Base-by-base conservation (phyloP, 202 grass and related monocot species). In the Brachypodium distachyon region DNA sequence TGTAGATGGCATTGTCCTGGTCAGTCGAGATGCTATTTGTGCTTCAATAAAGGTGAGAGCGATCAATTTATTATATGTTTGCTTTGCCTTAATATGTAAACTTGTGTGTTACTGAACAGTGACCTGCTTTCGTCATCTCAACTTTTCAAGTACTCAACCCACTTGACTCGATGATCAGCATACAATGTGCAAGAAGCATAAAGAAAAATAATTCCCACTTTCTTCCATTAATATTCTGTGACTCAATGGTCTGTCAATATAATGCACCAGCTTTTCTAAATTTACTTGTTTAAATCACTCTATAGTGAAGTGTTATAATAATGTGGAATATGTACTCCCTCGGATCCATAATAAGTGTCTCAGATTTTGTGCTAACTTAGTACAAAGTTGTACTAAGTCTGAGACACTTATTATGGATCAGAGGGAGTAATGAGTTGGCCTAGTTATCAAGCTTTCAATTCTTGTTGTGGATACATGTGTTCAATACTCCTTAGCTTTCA, bases 21-120 rank as follows among this genome's bases (percentile, higher is more conserved):
- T 98, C 63, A 92, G 87, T 58, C 74, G 91, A 83, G 95, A 98
- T 87, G 89, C 95, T 61, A 95, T 98, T 72, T 98, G 91, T 88
- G 95, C 95, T 88, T 98, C 95, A 70, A 98, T 98, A 78, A 98
- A 98, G 95, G 95, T 95, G 54, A 21, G 59, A 47, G 39, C 32
- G 53, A 22, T 59, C 43, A 22, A 39, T 79, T 18, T 27, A 33
- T 78, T 70, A 25, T 32, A 11, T 74, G 9, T 37, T 26, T 52
- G 9, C 9, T 76, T 19, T 72, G 34, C 47, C 11, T 55, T 17
- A 28, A 16, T 70, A 76, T 66, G 40, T 44, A 37, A 71, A 66
- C 50, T 54, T 31, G 4, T 62, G 3, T 2, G 56, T 63, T 61
- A 59, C 14, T 65, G 23, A 67, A 36, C 1, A 51, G 22, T 60